Conservation (phyloP, 2,329 filamentous ascomycete species). For the Thelonectria olida region DNA sequence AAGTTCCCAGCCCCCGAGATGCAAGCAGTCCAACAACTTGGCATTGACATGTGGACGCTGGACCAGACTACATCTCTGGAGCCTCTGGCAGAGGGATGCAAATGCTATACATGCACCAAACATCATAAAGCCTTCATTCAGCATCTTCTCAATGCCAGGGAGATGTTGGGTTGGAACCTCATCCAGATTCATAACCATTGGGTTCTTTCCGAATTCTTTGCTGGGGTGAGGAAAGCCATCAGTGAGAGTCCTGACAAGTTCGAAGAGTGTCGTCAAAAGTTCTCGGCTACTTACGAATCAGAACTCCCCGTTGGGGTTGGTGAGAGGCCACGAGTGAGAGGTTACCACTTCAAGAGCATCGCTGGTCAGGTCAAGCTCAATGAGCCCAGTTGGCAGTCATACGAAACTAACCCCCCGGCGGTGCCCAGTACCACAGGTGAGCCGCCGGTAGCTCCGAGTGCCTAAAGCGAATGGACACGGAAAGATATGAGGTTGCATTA, state of each 20-base stretch:
- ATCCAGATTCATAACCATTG: slow-evolving; percentile 92
- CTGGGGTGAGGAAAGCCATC: slow-evolving; percentile 73
- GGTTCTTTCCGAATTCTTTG: slow-evolving; percentile 77
- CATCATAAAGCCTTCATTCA: slow-evolving; percentile 90
- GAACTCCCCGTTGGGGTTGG: slow-evolving; percentile 79
- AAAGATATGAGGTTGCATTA: slow-evolving; percentile 57
- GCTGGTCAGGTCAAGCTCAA: slow-evolving; percentile 75
- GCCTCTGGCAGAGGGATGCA: slow-evolving; percentile 71
- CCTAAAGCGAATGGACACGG: slow-evolving; percentile 57
- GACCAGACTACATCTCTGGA: slow-evolving; percentile 68
- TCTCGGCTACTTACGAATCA: slow-evolving; percentile 68
- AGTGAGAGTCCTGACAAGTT: slow-evolving; percentile 65
- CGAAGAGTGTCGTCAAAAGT: slow-evolving; percentile 55
- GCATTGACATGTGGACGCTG: slow-evolving; percentile 79
- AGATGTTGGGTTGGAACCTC: slow-evolving; percentile 96
- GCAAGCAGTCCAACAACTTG: slow-evolving; percentile 61
- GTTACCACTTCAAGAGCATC: slow-evolving; percentile 82
- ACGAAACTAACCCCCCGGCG: slow-evolving; percentile 43
- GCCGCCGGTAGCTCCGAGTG: slow-evolving; percentile 26
- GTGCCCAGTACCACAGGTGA: slow-evolving; percentile 26
- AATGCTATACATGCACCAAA: slow-evolving; percentile 83
- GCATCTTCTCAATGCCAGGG: slow-evolving; percentile 87
- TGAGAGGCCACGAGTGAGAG: slow-evolving; percentile 79
- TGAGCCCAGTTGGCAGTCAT: slow-evolving; percentile 70
- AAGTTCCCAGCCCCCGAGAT: slow-evolving; percentile 65